These are phyloP conservation scores for Teunomyces barrocoloradensis DNA, from an alignment of 805 yeast species.

Conservation along the genomic window DNA sequence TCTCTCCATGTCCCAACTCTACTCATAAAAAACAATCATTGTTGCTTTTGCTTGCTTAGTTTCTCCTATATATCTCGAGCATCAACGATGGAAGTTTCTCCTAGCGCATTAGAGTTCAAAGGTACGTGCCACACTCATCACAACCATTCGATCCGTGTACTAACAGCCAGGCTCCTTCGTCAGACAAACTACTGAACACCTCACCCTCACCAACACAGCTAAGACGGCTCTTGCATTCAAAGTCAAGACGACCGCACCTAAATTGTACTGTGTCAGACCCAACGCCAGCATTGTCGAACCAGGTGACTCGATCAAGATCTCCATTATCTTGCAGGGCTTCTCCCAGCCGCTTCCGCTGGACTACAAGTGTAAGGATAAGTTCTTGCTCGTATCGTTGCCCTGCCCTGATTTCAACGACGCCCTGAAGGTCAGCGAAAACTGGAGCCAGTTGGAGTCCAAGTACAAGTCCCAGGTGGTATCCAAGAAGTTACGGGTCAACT, in stretches of 20 bases:
- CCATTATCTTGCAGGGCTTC: slow-evolving; percentile 83
- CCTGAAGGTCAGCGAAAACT: slow-evolving; percentile 59
- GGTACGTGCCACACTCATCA: slow-evolving; percentile 49
- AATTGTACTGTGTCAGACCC: slow-evolving; percentile 92
- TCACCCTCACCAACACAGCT: slow-evolving; percentile 54
- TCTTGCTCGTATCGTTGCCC: slow-evolving; percentile 83
- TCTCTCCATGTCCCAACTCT: neutral
- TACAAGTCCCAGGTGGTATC: slow-evolving; percentile 54
- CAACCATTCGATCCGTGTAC: neutral
- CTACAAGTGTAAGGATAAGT: slow-evolving; percentile 86
- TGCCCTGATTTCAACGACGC: slow-evolving; percentile 59
- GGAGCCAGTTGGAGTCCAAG: slow-evolving; percentile 70
- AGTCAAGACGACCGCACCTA: slow-evolving; percentile 98
- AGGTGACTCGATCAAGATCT: slow-evolving; percentile 67
- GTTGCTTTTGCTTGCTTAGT: neutral
- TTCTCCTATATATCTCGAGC: neutral
- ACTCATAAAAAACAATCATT: neutral
- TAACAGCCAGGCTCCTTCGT: slow-evolving; percentile 64
- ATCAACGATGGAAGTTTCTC: slow-evolving; percentile 61
- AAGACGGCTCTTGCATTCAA: slow-evolving; percentile 76
- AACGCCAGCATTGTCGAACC: slow-evolving; percentile 81
- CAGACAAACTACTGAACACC: slow-evolving; percentile 62
- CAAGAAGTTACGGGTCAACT: slow-evolving; percentile 66
- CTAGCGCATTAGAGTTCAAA: slow-evolving; percentile 69
- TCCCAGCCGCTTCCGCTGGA: slow-evolving; percentile 70